Evolutionary conservation across 192 early-diverging fungal species (phyloP), one percentile per base, ranked within the genome.

Genomic region (Backusella macrospora): DNA sequence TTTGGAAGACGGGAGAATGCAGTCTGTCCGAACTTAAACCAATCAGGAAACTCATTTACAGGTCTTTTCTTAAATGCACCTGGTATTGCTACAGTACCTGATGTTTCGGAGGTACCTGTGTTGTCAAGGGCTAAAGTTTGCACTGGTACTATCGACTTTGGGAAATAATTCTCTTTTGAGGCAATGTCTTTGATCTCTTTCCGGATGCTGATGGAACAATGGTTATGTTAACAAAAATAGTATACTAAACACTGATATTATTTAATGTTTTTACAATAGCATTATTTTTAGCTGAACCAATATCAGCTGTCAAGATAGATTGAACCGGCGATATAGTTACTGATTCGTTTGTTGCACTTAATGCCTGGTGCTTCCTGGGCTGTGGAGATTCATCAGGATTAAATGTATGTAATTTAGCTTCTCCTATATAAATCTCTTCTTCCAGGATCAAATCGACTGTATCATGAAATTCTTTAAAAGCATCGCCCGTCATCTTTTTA

Each of bases 1-100:
- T 79, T 74, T 34, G 78, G 78, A 0, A 78, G 38, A 12, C 47
- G 42, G 15, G 80, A 77, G 37, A 81, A 78, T 14, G 73, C 45
- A 16, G 75, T 81, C 80, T 76, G 78, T 2, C 80, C 80, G 7
- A 78, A 38, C 7, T 43, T 59, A 29, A 29, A 64, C 62, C 44
- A 45, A 16, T 72, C 62, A 37, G 62, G 62, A 8, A 69, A 29
- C 3, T 18, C 67, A 2, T 13, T 62, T 23, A 10, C 4, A 39
- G 70, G 15, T 0, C 13, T 39, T 10, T 21, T 5, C 2, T 15
- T 39, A 14, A 71, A 71, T 6, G 10, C 14, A 15, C 70, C 52
- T 43, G 70, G 70, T 15, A 47, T 70, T 4, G 21, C 43, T 40
- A 67, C 16, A 49, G 68, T 26, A 66, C 21, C 65, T 42, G 38